Conservation (phyloP, 768 basidiomycete genomes). For the Favolaschia claudopus region DNA sequence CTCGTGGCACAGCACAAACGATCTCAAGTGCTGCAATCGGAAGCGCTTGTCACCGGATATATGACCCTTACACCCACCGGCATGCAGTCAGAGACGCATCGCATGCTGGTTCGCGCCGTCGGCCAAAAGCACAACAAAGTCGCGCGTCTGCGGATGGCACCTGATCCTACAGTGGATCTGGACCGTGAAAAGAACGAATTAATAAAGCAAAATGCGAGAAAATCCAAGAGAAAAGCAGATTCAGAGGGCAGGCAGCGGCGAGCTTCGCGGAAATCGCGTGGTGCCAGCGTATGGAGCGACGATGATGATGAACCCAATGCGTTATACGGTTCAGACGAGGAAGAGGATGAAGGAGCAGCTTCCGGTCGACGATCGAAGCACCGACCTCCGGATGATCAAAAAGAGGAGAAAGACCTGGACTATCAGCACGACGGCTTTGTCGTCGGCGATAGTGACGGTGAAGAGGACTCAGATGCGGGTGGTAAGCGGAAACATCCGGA, state of each 20-base stretch:
- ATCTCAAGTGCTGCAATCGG: conserved; percentile 85
- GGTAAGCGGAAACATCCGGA: conserved; percentile 47
- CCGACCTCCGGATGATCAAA: conserved; percentile 51
- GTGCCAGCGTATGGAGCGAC: conserved; percentile 63
- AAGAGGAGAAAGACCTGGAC: conserved; percentile 65
- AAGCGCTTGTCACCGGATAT: conserved; percentile 82
- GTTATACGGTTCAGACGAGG: conserved; percentile 65
- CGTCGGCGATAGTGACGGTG: conserved; percentile 81
- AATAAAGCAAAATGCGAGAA: conserved; percentile 68
- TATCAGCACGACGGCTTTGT: conserved; percentile 89
- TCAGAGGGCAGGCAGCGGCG: conserved; percentile 59
- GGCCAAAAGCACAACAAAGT: conserved; percentile 87
- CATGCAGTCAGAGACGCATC: conserved; percentile 90
- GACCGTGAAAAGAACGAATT: conserved; percentile 77
- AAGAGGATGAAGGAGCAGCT: conserved; percentile 53
- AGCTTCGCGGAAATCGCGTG: conserved; percentile 48
- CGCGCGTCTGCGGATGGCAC: conserved; percentile 78
- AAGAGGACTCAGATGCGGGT: conserved; percentile 51
- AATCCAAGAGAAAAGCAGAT: conserved; percentile 65
- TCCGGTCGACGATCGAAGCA: conserved; percentile 55
- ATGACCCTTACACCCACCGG: conserved; percentile 87
- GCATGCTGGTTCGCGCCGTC: conserved; percentile 86
- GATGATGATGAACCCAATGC: conserved; percentile 63
- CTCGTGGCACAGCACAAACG: conserved; percentile 90
- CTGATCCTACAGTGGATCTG: conserved; percentile 79